phyloP scores from a whole-genome alignment of 129 eudicot species.

The Escallonia herrerae region DNA sequence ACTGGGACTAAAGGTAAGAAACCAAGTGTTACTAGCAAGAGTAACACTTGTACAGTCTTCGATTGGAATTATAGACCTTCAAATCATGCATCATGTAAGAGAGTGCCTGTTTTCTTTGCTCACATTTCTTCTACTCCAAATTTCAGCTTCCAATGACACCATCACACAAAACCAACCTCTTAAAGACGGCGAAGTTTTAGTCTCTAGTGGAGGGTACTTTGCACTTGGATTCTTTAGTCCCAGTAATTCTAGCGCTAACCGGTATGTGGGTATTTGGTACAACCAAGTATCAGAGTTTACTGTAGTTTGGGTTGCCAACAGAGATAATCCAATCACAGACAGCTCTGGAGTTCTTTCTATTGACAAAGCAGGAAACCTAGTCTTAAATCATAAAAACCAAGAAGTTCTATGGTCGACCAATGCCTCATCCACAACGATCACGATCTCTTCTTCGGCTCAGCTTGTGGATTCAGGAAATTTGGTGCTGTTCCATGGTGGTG shows the following conservation, averaged over 20 bases:
- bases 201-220: slow-evolving; percentile 3
- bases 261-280: slow-evolving; percentile 15
- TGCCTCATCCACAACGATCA: neutral
- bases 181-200: neutral
- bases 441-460: neutral
- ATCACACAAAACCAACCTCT: slow-evolving; percentile 1
- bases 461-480: slow-evolving; percentile 11
- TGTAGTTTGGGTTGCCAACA: slow-evolving; percentile 16
- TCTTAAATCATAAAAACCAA: neutral
- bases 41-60: too few relatives aligned
- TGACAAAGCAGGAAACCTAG: slow-evolving; percentile 6
- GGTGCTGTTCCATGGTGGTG: neutral
- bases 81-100: neutral
- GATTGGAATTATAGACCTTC: too few relatives aligned
- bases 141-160: neutral
- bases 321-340: slow-evolving; percentile 3
- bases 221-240: slow-evolving; percentile 20
- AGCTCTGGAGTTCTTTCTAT: slow-evolving; percentile 3
- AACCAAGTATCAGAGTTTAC: slow-evolving; percentile 1
- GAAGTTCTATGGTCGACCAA: slow-evolving; percentile 7
- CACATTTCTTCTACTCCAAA: neutral
- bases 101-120: neutral
- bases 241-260: neutral
- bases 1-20: too few relatives aligned
- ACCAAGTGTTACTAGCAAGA: too few relatives aligned